A percentile compares a stretch with the other conserved stretches of the same genome.
Conservation (phyloP, 2,329 filamentous ascomycete species). For the Colletotrichum kahawae region DNA sequence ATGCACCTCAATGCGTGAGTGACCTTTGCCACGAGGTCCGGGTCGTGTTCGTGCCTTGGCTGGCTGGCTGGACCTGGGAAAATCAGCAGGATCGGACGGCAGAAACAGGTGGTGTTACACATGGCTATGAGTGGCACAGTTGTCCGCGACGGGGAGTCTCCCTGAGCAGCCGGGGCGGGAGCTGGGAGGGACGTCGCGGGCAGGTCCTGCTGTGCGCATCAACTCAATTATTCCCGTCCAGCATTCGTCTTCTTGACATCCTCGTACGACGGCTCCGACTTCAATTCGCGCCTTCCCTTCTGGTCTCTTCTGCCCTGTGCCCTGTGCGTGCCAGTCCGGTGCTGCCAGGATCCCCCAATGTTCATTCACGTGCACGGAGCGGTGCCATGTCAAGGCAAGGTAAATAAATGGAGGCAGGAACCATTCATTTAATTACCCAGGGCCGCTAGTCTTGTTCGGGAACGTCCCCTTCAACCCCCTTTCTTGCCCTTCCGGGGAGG, state of each 20-base stretch:
- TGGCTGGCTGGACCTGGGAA: background rate
- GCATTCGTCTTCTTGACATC: background rate
- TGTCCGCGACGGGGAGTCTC: background rate
- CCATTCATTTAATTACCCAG: background rate
- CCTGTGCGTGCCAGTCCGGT: background rate
- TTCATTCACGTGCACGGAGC: background rate
- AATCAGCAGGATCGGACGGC: background rate
- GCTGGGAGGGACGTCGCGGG: background rate
- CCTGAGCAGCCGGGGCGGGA: background rate
- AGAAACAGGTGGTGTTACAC: background rate
- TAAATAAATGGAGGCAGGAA: constrained; percentile 4
- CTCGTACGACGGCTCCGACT: background rate
- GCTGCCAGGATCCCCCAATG: background rate
- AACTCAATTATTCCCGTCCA: background rate
- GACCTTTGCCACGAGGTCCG: background rate
- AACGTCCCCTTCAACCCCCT: background rate
- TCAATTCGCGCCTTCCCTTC: background rate
- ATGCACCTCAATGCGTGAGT: background rate
- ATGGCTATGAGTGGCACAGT: background rate
- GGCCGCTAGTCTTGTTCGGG: background rate
- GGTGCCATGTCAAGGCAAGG: background rate
- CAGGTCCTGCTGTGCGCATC: background rate
- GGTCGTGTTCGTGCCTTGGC: background rate
- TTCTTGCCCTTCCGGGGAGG: constrained; percentile 9
- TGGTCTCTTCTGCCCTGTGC: background rate